phyloP scores from a whole-genome alignment of 2,329 filamentous ascomycete genomes.

The Amphichorda felina region DNA sequence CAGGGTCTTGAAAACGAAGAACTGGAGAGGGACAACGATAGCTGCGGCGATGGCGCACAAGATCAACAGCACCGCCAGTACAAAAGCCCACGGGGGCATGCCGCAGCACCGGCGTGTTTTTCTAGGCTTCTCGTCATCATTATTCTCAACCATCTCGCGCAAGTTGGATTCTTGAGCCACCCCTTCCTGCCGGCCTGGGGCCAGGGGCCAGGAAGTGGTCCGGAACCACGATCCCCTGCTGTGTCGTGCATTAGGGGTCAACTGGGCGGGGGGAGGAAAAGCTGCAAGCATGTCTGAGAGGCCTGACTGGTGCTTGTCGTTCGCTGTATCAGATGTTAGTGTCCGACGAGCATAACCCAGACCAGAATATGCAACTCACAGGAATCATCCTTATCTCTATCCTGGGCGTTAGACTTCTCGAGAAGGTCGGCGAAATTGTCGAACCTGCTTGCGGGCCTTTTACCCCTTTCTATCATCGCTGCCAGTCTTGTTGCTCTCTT shows the following conservation, averaged over 20 bases:
- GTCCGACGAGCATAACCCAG: background rate
- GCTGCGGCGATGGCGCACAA: constrained; percentile 68
- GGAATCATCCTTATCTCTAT: constrained; percentile 25
- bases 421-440: constrained; percentile 40
- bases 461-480: constrained; percentile 77
- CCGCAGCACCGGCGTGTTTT: constrained; percentile 63
- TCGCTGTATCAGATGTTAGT: constrained; percentile 9
- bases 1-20: constrained; percentile 46
- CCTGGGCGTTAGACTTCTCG: constrained; percentile 25
- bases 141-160: constrained; percentile 11
- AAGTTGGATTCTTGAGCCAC: no score
- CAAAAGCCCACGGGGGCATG: constrained; percentile 67
- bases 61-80: constrained; percentile 51
- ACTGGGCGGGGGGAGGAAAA: constrained; percentile 49
- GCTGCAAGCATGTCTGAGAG: constrained; percentile 55
- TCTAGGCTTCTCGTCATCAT: constrained; percentile 13
- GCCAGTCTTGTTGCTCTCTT: constrained; percentile 76
- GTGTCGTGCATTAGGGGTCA: constrained; percentile 24
- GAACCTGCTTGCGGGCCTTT: constrained; percentile 46
- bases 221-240: constrained; percentile 35
- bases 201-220: constrained; percentile 36
- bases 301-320: constrained; percentile 36
- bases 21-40: constrained; percentile 62
- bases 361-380: constrained; percentile 16
- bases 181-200: constrained; percentile 9